Base-by-base conservation (phyloP, 805 yeast genomes). In the Candida khao-thaluensis region DNA sequence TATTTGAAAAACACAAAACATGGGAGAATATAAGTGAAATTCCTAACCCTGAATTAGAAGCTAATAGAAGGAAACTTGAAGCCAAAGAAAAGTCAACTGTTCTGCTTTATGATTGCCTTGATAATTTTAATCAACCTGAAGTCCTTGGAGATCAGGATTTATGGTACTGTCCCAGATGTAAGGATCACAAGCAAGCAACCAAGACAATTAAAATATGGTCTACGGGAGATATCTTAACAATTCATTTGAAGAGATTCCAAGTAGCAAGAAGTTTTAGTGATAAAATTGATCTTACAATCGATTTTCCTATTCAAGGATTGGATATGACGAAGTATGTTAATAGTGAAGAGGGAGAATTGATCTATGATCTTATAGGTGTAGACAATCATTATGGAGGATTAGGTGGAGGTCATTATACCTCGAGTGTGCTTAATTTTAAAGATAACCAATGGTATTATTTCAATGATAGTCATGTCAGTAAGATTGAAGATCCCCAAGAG, bases 401-500 rank as follows among this genome's bases (percentile, higher is more conserved):
- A 14, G 97, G 98, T 0, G 98, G 98, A 4, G 98, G 99, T 2
- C 98, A 93, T 66, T 91, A 93, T 60, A 93, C 99, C 1, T 85
- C 98, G 0, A 83, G 80, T 53, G 96, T 77, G 0, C 84, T 82
- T 57, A 90, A 90, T 54, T 82, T 79, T 58, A 70, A 78, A 30
- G 95, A 86, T 53, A 66, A 66, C 15, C 71, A 78, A 42, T 93
- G 98, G 98, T 88, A 89, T 56, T 85, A 89, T 56, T 91, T 74
- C 58, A 90, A 91, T 56, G 99, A 91, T 57, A 80, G 95, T 2
- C 63, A 83, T 22, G 96, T 89, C 1, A 61, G 78, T 0, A 67
- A 67, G 14, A 53, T 69, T 6, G 71, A 80, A 0, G 71, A 76
- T 35, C 85, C 95, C 0, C 70, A 70, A 20, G 74, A 78, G 16